These are phyloP conservation scores for Ogataea dorogensis DNA, from an alignment of 805 yeast genomes.

Conservation along the genomic window DNA sequence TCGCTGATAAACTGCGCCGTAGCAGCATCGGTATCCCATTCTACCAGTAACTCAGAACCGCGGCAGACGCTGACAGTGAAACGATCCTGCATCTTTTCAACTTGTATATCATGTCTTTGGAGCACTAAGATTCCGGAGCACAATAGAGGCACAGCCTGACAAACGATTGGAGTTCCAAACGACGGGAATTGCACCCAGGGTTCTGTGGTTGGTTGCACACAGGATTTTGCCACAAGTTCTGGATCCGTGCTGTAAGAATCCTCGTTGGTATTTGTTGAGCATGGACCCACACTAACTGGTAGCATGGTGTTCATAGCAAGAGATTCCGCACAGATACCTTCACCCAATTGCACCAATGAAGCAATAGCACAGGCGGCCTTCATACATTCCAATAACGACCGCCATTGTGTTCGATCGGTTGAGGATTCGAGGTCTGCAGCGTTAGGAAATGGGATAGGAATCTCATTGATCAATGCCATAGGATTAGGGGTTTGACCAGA, in stretches of 20 bases:
- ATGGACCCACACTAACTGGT: constrained; percentile 27
- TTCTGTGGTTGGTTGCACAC: constrained; percentile 33
- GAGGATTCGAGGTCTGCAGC: constrained; percentile 21
- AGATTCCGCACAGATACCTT: constrained; percentile 33
- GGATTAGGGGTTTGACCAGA: constrained; percentile 16
- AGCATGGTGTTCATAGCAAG: constrained; percentile 14
- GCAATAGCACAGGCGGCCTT: constrained; percentile 33
- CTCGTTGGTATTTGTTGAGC: constrained; percentile 16
- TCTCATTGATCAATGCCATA: constrained; percentile 26
- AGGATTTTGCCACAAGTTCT: constrained; percentile 17
- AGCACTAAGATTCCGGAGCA: constrained; percentile 29
- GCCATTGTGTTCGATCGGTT: constrained; percentile 27
- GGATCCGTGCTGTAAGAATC: constrained; percentile 17
- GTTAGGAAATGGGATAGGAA: constrained; percentile 21
- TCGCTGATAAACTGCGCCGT: constrained; percentile 7
- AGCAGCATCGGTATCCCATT: constrained; percentile 8
- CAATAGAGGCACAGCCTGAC: constrained; percentile 33
- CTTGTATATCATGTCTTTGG: constrained; percentile 8
- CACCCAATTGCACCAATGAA: constrained; percentile 39
- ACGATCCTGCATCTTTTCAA: constrained; percentile 2
- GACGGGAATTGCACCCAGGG: constrained; percentile 42
- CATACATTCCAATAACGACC: constrained; percentile 33
- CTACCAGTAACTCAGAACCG: constrained; percentile 10
- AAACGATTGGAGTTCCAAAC: constrained; percentile 29
- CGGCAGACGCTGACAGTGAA: constrained; percentile 7